A percentile compares a stretch with the other conserved stretches of the same genome.
These are phyloP conservation scores for Abelmoschus esculentus DNA, from an alignment of 345 rosid genomes.

Conservation along the genomic window DNA sequence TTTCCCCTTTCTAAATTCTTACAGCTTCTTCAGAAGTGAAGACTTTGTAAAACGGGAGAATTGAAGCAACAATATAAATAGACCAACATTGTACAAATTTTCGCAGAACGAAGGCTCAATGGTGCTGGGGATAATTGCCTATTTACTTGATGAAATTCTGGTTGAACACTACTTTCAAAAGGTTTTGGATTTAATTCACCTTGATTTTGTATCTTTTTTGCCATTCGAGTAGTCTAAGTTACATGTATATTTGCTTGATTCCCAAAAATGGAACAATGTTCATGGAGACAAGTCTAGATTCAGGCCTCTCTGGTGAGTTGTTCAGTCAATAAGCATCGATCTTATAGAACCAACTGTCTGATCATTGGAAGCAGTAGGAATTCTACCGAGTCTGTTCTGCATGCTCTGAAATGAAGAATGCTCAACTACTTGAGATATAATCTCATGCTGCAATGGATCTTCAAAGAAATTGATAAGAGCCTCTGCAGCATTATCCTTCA, in stretches of 20 bases:
- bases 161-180: neutral
- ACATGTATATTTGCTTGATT: neutral
- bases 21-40: constrained; percentile 16
- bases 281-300: neutral
- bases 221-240: neutral
- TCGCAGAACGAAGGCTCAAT: neutral
- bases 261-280: neutral
- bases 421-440: neutral
- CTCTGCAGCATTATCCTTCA: neutral
- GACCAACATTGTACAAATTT: neutral
- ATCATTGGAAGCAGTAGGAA: neutral
- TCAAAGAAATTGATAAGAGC: neutral
- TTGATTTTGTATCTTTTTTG: no score
- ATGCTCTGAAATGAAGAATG: neutral
- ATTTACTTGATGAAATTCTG: neutral
- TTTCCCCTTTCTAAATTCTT: constrained; percentile 3
- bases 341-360: neutral
- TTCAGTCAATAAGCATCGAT: neutral
- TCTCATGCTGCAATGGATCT: neutral
- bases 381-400: neutral
- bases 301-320: neutral
- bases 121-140: neutral
- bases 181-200: no score
- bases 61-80: neutral
- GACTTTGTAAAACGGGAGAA: neutral